Evolutionary conservation across 148 eudicot species (phyloP), one percentile per base, ranked within the genome.

Genomic region (Rhododendron ferrugineum): DNA sequence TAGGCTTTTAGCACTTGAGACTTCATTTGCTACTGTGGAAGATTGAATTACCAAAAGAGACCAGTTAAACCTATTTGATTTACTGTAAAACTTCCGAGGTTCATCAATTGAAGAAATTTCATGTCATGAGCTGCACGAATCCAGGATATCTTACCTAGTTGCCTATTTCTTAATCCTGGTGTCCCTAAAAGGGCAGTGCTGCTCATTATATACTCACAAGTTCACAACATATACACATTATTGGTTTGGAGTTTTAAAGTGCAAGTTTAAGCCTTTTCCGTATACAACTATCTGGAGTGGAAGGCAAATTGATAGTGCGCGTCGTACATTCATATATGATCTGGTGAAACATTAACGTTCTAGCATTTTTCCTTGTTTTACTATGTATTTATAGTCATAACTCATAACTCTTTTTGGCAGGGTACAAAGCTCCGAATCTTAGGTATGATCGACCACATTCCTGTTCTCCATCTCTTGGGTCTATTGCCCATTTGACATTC

Each of bases 351-450:
- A 75, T 37, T 18, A 4, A 32, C 36, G 1, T 37, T 75, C 79
- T 16, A 16, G 79, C 49, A 37, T 37, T 75, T 73, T 75, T 75
- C 46, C 23, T 75, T 37, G 26, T 75, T 36, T 74, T 36, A 22
- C n/a, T 75, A 20, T 37, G 79, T 75, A 75, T 28, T 83, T 73
- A 83, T 66, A 75, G 49, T 73, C 34, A 42, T 76, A 4, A n/a
- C n/a, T n/a, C n/a, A n/a, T n/a, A n/a, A 54, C 77, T 52, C 70
- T 66, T 62, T 77, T 85, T 80, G 88, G 87, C 92, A 94, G 97
- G 97, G 82, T 93, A 85, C 87, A 94, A 92, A 91, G 91, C 93
- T 70, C 95, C 95, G 80, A 91, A 90, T 26, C 86, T 94, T 82
- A 92, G 97, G 97, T 94, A 89, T 62, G 22, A 36, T 74, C n/a